A percentile compares a stretch with the other conserved stretches of the same genome.
Evolutionary conservation across 345 rosid genomes (phyloP).

Genomic region (Pseudoturritis turrita): DNA sequence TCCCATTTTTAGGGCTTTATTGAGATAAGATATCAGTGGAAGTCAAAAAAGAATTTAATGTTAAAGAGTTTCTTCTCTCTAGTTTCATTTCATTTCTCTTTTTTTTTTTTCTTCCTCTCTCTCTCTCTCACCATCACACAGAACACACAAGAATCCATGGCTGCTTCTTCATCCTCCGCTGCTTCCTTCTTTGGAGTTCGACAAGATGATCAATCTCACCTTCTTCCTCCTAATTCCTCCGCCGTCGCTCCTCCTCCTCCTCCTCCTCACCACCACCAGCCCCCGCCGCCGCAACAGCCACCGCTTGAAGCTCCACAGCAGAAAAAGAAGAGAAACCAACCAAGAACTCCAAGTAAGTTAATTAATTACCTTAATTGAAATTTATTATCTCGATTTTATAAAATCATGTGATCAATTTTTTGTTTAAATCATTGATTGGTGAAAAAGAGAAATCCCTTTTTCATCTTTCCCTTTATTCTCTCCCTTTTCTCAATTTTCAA

Average conservation of each 20-base stretch:
- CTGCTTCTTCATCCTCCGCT: slow-evolving; percentile 66
- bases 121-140: slow-evolving; percentile 35
- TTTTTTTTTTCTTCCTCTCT: slow-evolving; percentile 1
- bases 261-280: slow-evolving; percentile 24
- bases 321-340: slow-evolving; percentile 73
- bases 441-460: slow-evolving; percentile 18
- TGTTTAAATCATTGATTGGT: not conserved
- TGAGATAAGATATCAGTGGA: slow-evolving; percentile 41
- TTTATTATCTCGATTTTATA: slow-evolving; percentile 13
- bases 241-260: slow-evolving; percentile 26
- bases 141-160: slow-evolving; percentile 38
- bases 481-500: not conserved
- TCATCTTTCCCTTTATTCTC: not conserved
- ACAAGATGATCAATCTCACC: slow-evolving; percentile 56
- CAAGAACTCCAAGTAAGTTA: slow-evolving; percentile 74
- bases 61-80: slow-evolving; percentile 29
- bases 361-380: slow-evolving; percentile 13
- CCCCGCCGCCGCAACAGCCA: slow-evolving; percentile 26
- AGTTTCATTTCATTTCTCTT: slow-evolving; percentile 21
- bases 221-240: slow-evolving; percentile 47
- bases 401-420: not conserved
- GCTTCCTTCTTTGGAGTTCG: slow-evolving; percentile 59
- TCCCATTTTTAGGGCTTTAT: slow-evolving; percentile 37
- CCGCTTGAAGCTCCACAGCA: slow-evolving; percentile 45
- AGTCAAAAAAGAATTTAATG: slow-evolving; percentile 40